Conservation (phyloP, 208 protist genomes). For the Trichomonas vaginalis region DNA sequence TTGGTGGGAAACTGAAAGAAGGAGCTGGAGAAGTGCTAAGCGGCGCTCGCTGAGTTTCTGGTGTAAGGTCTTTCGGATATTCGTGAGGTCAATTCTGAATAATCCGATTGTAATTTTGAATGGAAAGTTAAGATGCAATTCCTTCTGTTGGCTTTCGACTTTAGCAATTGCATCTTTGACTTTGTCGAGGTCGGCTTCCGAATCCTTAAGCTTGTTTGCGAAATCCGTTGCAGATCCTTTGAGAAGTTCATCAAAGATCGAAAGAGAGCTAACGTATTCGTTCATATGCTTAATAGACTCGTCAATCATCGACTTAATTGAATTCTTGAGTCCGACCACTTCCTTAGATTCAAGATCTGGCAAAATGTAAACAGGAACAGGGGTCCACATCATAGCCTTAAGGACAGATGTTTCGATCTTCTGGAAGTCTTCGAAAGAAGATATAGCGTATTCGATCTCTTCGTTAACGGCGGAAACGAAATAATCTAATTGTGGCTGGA, state of each 20-base stretch:
- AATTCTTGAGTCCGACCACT: background rate
- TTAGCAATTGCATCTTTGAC: background rate
- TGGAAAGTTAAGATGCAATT: background rate
- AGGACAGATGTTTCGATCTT: background rate
- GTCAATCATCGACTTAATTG: background rate
- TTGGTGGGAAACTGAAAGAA: background rate
- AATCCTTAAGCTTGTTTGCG: background rate
- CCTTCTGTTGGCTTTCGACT: background rate
- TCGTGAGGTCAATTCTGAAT: background rate
- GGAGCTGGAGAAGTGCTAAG: background rate
- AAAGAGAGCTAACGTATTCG: background rate
- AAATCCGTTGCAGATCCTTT: background rate
- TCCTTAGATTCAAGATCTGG: background rate
- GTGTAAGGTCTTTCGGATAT: background rate
- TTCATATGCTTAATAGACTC: background rate
- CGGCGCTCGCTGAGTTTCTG: background rate
- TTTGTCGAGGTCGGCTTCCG: background rate
- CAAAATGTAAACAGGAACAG: background rate
- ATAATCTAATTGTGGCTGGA: background rate
- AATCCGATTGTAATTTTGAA: background rate
- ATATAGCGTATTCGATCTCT: slow-evolving; percentile 12
- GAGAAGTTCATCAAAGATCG: background rate
- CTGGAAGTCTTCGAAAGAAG: slow-evolving; percentile 15
- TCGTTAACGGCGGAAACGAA: background rate
- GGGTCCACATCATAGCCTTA: background rate